Base-by-base conservation (phyloP, 352 stramenopile species). In the Globisporangium uncinulatum region DNA sequence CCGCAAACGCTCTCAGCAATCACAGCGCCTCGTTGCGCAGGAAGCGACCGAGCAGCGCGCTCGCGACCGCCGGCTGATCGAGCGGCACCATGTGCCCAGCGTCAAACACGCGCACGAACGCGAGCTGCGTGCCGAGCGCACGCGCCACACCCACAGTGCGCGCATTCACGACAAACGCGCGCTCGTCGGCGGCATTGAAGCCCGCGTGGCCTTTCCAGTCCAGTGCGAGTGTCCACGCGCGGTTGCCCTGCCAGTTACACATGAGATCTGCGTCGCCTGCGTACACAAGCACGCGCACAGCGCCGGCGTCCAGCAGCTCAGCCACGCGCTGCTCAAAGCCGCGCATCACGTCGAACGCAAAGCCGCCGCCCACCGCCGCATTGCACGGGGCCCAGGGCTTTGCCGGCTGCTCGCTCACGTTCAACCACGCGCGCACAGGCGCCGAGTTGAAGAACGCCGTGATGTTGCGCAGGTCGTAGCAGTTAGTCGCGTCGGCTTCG, bases 161-260 rank as follows among this genome's bases (percentile, higher is more conserved):
- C 2, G 50, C n/a, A 9, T n/a, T 13, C n/a, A 46, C 45, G 8
- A 37, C 10, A 6, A 86, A 20, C 71, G 37, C 14, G 1, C 39
- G 61, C 45, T 75, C 70, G 0, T 21, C 5, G 17, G 64, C 76
- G 6, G 37, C 50, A 44, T 94, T 85, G 71, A 97, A 98, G 2
- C 74, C 82, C 7, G 76, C 66, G 52, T 83, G 79, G 54, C 92
- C 84, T n/a, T 67, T 63, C 96, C 95, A 99, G 13, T 97, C 73
- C 39, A 98, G 71, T 17, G 67, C 83, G 1, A 82, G 60, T 0
- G 90, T 97, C 94, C 93, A 98, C 1, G 92, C 94, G 48, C 94
- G 57, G 64, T 97, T 97, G 20, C 95, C 96, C 36, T 98, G 63
- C 77, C 96, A 98, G 63, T 99, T 98, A 74, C 90, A 98, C 51